Percentiles rank a stretch among this genome's conserved stretches.
phyloP scores from a whole-genome alignment of 75 land plant genomes.

The Adiantum capillusveneris region DNA sequence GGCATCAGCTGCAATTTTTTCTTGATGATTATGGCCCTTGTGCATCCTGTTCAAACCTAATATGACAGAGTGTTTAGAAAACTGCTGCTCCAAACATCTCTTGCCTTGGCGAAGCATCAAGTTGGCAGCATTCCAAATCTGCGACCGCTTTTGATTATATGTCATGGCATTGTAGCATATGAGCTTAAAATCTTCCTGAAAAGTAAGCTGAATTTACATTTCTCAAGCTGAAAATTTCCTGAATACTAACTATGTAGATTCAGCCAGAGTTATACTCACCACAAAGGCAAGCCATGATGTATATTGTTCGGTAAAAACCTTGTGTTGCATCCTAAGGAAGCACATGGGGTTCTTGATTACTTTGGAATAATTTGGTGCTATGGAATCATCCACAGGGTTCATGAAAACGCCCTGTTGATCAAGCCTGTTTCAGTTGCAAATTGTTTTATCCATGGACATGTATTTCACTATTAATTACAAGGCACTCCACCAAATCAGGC shows the following conservation, averaged over 20 bases:
- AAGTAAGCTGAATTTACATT: too few species aligned
- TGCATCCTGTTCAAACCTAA: neutral
- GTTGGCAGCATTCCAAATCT: conserved; percentile 31
- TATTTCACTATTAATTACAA: too few species aligned
- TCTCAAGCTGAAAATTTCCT: too few species aligned
- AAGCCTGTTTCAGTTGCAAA: conserved; percentile 24
- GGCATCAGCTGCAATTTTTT: too few species aligned
- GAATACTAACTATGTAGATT: neutral
- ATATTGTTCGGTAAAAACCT: conserved; percentile 21
- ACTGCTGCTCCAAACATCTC: conserved; percentile 18
- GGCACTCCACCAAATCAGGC: too few species aligned
- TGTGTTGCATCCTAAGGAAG: conserved; percentile 26
- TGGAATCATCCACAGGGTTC: conserved; percentile 28
- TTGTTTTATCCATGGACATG: too few species aligned
- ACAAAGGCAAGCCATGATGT: conserved; percentile 32
- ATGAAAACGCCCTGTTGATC: conserved; percentile 24
- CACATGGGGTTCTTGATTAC: conserved; percentile 20
- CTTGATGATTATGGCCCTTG: too few species aligned
- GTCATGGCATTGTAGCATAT: conserved; percentile 37
- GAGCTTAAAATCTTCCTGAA: conserved; percentile 40
- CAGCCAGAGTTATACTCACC: conserved; percentile 12
- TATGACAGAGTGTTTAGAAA: neutral
- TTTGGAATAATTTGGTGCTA: conserved; percentile 21
- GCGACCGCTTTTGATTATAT: conserved; percentile 27
- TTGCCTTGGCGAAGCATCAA: conserved; percentile 22